Percentiles rank a stretch among this genome's conserved stretches.
phyloP scores from a whole-genome alignment of 129 eudicot species.

The Pseudognaphalium luteoalbum region DNA sequence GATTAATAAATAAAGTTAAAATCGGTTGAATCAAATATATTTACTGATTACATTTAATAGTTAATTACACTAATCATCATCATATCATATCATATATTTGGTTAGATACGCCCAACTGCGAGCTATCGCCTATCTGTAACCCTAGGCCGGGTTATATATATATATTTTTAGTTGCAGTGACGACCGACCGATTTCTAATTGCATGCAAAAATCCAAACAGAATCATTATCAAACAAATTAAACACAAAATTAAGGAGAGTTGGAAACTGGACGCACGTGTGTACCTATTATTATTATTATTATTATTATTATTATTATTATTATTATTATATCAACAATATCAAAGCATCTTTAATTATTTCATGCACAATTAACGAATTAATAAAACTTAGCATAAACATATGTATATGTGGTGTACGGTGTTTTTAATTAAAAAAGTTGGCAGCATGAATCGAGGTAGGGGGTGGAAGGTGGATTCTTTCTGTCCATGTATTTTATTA shows the following conservation, averaged over 20 bases:
- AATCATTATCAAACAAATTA: slow-evolving; percentile 3
- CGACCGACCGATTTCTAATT: slow-evolving; percentile 30
- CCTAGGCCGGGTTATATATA: no score
- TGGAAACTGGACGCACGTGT: slow-evolving; percentile 32
- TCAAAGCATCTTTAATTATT: background rate
- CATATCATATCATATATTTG: no score
- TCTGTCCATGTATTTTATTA: slow-evolving; percentile 12
- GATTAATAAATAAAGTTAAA: no score
- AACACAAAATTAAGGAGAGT: slow-evolving; percentile 12
- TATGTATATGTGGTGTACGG: background rate
- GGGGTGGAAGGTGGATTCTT: slow-evolving; percentile 14
- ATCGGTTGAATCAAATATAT: no score
- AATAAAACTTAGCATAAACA: no score
- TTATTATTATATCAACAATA: background rate
- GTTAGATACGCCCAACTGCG: no score
- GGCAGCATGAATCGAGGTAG: slow-evolving; percentile 9
- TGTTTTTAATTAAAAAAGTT: background rate
- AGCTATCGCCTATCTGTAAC: no score
- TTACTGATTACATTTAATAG: no score
- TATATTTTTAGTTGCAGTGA: slow-evolving; percentile 8
- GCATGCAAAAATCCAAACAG: slow-evolving; percentile 30
- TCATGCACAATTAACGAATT: no score
- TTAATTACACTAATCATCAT: no score
- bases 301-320: background rate
- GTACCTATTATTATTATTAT: background rate